phyloP scores from a whole-genome alignment of 257 asterid species.

The Nicotiana obtusifolia region DNA sequence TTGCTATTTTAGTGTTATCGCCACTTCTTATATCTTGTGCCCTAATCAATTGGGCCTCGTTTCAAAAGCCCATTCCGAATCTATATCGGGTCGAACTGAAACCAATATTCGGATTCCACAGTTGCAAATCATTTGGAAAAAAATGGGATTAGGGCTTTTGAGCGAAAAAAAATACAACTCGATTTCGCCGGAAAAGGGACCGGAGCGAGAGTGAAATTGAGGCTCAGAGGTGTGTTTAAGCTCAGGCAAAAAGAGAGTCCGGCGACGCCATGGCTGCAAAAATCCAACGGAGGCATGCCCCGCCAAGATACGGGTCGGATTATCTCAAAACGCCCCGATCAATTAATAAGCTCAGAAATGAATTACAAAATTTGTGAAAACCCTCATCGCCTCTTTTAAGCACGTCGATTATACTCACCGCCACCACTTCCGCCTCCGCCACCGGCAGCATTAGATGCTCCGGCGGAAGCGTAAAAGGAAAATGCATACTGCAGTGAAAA shows the following conservation, averaged over 20 bases:
- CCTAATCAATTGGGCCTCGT: not conserved
- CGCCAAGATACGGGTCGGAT: slow-evolving; percentile 2
- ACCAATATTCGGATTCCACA: not conserved
- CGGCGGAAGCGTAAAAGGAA: not conserved
- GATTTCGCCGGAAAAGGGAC: slow-evolving; percentile 8
- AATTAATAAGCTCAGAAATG: not conserved
- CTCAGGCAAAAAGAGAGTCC: not conserved
- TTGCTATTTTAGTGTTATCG: not conserved
- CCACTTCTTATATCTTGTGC: not conserved
- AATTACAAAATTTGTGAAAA: not conserved
- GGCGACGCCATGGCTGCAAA: slow-evolving; percentile 24
- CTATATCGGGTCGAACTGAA: not conserved
- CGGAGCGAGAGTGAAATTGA: slow-evolving; percentile 8
- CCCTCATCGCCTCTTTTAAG: slow-evolving; percentile 2
- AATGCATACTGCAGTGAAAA: not conserved
- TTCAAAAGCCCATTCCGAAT: not conserved
- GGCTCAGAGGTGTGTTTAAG: slow-evolving; percentile 10
- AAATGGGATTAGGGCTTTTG: not conserved
- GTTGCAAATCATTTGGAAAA: not conserved
- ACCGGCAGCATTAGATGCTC: not conserved
- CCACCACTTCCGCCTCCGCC: no score
- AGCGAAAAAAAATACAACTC: not conserved
- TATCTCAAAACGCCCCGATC: not conserved
- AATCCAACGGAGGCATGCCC: not conserved
- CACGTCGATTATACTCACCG: not conserved